Percentiles rank a stretch among this genome's conserved stretches.
Conservation (phyloP, 345 rosid genomes). For the Gossypium longicalyx region DNA sequence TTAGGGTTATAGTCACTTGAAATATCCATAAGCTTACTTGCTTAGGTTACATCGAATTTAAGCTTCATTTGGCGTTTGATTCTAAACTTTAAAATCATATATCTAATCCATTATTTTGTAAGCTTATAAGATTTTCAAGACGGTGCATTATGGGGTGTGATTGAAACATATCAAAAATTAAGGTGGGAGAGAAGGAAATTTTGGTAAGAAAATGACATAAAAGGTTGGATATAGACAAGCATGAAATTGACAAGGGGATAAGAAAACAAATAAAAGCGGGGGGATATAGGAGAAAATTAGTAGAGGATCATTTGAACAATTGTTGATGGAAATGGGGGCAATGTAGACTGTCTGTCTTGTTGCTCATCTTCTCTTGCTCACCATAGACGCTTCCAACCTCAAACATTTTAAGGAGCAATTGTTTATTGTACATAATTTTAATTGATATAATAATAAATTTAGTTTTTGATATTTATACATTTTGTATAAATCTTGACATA, state of each 20-base stretch:
- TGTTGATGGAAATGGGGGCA: background rate
- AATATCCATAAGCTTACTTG: too few species aligned
- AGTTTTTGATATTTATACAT: too few species aligned
- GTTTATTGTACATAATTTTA: too few species aligned
- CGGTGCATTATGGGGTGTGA: background rate
- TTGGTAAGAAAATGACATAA: background rate
- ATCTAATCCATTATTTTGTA: background rate
- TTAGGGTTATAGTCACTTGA: too few species aligned
- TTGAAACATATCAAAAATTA: background rate
- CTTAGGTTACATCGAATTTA: too few species aligned
- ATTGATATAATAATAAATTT: too few species aligned
- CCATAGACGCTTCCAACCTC: background rate
- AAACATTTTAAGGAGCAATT: too few species aligned
- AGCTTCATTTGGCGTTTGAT: too few species aligned
- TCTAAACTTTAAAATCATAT: background rate
- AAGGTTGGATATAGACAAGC: background rate
- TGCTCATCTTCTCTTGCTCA: background rate
- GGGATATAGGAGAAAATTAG: background rate
- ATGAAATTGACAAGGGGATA: background rate
- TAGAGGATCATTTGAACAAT: background rate
- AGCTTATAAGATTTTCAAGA: background rate
- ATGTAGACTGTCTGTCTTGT: background rate
- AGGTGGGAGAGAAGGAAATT: background rate
- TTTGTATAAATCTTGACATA: too few species aligned
- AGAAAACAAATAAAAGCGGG: background rate